phyloP scores from a whole-genome alignment of 2,329 filamentous ascomycete genomes.

The Mycosphaerella sp. region DNA sequence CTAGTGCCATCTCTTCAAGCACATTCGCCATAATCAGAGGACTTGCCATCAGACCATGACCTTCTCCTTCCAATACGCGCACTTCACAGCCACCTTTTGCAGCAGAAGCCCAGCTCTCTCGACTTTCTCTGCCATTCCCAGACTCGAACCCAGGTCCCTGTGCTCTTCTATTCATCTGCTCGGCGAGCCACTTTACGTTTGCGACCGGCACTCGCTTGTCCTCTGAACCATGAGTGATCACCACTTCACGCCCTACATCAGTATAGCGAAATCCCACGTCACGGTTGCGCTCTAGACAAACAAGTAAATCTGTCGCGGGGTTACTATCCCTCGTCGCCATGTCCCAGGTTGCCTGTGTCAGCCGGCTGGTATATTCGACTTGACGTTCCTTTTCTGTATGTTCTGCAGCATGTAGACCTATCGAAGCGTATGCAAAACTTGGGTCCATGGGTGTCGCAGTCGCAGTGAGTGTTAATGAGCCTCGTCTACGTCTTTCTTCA shows the following conservation, averaged over 20 bases:
- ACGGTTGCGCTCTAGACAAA: constrained; percentile 85
- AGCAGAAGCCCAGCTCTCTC: constrained; percentile 10
- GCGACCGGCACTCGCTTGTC: constrained; percentile 91
- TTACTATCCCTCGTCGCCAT: constrained; percentile 86
- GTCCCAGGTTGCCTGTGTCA: constrained; percentile 93
- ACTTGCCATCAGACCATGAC: constrained; percentile 93
- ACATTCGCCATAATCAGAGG: constrained; percentile 88
- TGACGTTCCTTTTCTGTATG: constrained; percentile 66
- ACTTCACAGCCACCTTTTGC: constrained; percentile 70
- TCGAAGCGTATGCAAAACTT: constrained; percentile 39
- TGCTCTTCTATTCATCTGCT: constrained; percentile 61
- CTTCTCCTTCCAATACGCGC: constrained; percentile 80
- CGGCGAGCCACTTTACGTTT: constrained; percentile 90
- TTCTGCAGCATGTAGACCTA: constrained; percentile 45
- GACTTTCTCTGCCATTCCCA: constrained; percentile 6
- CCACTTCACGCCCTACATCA: constrained; percentile 82
- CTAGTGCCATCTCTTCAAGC: constrained; percentile 81
- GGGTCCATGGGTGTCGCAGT: constrained; percentile 34
- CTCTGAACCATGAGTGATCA: constrained; percentile 88
- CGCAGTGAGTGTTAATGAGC: constrained; percentile 29
- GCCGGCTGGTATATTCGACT: constrained; percentile 69
- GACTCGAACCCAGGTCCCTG: constrained; percentile 10
- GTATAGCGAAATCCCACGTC: constrained; percentile 95
- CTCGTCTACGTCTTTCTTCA: constrained; percentile 22
- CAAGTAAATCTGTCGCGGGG: constrained; percentile 84